These are phyloP conservation scores for Plasmodium adleri DNA, from an alignment of 169 alveolate species.

Conservation along the genomic window DNA sequence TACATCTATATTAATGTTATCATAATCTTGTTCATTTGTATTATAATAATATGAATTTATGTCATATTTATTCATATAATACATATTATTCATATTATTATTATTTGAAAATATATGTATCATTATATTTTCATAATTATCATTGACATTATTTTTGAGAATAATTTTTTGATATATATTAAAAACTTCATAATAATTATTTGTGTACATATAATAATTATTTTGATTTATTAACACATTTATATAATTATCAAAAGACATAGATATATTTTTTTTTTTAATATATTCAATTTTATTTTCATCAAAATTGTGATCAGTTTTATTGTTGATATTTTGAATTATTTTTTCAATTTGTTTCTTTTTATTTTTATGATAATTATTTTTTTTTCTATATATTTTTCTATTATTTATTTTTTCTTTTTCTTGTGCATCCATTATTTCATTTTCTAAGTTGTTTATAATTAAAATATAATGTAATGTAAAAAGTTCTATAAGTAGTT, in stretches of 20 bases:
- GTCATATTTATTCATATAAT: not conserved
- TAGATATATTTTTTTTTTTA: not conserved
- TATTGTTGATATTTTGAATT: not conserved
- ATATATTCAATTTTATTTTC: not conserved
- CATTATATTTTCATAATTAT: slow-evolving; percentile 4
- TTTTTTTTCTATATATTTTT: not conserved
- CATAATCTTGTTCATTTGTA: not conserved
- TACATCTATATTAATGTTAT: slow-evolving; percentile 14
- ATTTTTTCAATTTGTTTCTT: not conserved
- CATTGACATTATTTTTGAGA: not conserved
- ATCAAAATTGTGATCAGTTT: not conserved
- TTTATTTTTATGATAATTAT: no score
- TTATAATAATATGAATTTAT: not conserved
- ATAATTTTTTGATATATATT: slow-evolving; percentile 17
- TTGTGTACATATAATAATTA: not conserved
- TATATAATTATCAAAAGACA: not conserved
- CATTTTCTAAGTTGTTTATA: slow-evolving; percentile 3
- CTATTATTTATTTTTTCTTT: not conserved
- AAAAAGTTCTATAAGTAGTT: slow-evolving; percentile 15
- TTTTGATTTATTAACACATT: slow-evolving; percentile 16
- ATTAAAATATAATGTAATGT: slow-evolving; percentile 27
- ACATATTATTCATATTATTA: not conserved
- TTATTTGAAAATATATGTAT: slow-evolving; percentile 6
- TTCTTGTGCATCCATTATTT: not conserved
- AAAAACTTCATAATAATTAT: slow-evolving; percentile 49